Evolutionary conservation across 2,329 filamentous ascomycete species (phyloP).

Genomic region (Fusarium armeniacum): DNA sequence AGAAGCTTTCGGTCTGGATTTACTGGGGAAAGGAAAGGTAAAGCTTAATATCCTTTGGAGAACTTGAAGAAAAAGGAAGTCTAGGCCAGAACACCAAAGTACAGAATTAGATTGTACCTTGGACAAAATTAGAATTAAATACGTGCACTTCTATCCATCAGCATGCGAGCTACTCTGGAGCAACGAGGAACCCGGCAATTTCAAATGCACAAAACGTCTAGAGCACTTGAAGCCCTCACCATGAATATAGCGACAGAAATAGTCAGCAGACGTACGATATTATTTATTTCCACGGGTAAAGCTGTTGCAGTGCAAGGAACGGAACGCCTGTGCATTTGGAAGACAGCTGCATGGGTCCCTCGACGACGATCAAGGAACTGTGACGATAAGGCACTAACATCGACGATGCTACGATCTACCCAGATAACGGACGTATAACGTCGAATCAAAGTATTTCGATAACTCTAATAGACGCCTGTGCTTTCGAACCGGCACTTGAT

Average conservation of each 20-base stretch:
- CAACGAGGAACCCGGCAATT: background rate
- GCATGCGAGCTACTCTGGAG: background rate
- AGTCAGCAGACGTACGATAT: background rate
- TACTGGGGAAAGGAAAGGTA: too few species aligned
- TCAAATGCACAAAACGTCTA: background rate
- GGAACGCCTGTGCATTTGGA: background rate
- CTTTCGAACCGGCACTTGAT: background rate
- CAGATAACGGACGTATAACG: background rate
- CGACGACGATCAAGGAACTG: background rate
- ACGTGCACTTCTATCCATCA: background rate
- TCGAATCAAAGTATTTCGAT: background rate
- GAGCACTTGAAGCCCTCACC: background rate
- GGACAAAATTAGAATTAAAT: too few species aligned
- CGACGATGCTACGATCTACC: background rate
- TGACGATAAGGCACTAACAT: background rate
- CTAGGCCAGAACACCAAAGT: background rate
- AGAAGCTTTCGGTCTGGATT: too few species aligned
- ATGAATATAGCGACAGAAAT: too few species aligned
- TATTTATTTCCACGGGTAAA: background rate
- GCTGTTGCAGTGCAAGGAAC: background rate
- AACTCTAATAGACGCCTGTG: conserved; percentile 2
- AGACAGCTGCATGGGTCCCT: background rate
- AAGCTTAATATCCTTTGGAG: background rate
- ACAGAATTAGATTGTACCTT: fast-evolving
- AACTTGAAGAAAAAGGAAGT: too few species aligned